These are phyloP conservation scores for Tieghemostelium lacteum DNA, from an alignment of 78 protist genomes.

Conservation along the genomic window DNA sequence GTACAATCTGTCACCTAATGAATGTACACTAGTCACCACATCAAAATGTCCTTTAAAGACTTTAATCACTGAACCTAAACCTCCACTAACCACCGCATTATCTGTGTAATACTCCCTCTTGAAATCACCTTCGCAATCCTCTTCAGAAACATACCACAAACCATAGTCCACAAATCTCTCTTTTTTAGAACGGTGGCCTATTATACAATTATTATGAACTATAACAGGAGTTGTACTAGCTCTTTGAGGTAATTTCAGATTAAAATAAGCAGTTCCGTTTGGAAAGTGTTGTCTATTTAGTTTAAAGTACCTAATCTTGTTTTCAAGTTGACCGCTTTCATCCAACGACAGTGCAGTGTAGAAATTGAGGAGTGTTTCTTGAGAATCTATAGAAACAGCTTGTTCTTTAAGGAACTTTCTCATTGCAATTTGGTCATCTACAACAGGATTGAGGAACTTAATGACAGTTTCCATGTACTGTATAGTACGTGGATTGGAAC, in stretches of 20 bases:
- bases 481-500: conserved; percentile 44
- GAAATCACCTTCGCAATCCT: background rate
- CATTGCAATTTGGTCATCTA: conserved; percentile 75
- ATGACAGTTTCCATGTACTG: conserved; percentile 37
- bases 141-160: conserved; percentile 34
- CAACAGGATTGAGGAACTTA: conserved; percentile 29
- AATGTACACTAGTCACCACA: conserved; percentile 39
- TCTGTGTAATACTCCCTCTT: too few relatives aligned
- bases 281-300: conserved; percentile 48
- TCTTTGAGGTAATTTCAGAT: conserved; percentile 49
- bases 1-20: background rate
- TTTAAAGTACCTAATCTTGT: conserved; percentile 17
- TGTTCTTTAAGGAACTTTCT: conserved; percentile 36
- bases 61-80: too few relatives aligned
- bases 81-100: too few relatives aligned
- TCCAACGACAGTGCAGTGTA: too few relatives aligned
- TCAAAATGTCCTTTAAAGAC: conserved; percentile 40
- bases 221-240: conserved; percentile 24
- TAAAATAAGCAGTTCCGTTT: conserved; percentile 77
- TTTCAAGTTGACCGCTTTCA: background rate
- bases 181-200: conserved; percentile 65
- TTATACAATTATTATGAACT: conserved; percentile 75
- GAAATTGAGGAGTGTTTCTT: background rate
- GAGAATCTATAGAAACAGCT: background rate
- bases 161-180: conserved; percentile 68